Percentiles rank a stretch among this genome's conserved stretches.
phyloP scores from a whole-genome alignment of 257 asterid genomes.

The Cynanchum wilfordii region DNA sequence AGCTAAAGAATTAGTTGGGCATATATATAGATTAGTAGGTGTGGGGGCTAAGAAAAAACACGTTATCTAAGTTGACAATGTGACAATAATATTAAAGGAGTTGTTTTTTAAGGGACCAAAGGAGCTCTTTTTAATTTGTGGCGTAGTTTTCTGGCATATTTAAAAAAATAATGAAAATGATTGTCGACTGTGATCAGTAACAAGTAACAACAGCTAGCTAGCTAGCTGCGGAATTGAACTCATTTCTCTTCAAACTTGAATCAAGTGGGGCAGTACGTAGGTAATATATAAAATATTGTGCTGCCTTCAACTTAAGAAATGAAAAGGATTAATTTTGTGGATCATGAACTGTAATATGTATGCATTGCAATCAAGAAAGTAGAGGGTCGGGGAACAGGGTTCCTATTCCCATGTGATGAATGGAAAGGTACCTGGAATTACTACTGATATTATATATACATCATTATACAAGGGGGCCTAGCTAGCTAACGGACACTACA shows the following conservation, averaged over 20 bases:
- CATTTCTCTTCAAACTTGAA: too few relatives aligned
- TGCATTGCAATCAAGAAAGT: neutral
- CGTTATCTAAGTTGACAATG: too few relatives aligned
- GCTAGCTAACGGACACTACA: neutral
- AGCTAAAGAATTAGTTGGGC: constrained; percentile 31
- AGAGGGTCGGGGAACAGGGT: neutral
- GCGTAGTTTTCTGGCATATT: neutral
- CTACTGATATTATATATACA: neutral
- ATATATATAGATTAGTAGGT: constrained; percentile 46
- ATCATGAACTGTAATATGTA: neutral
- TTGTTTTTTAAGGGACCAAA: neutral
- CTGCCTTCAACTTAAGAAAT: too few relatives aligned
- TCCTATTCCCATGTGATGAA: neutral
- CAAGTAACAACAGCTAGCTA: too few relatives aligned
- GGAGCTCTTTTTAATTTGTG: neutral
- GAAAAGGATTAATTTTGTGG: neutral
- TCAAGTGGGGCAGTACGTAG: too few relatives aligned
- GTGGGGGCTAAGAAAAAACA: too few relatives aligned
- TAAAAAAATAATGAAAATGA: too few relatives aligned
- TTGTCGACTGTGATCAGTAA: too few relatives aligned
- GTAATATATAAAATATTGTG: too few relatives aligned
- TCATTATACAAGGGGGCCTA: neutral
- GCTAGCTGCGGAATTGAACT: too few relatives aligned
- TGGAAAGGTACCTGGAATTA: neutral
- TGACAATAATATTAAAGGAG: neutral